Evolutionary conservation across 169 alveolate genomes (phyloP).

Genomic region (Cryptosporidium felis): DNA sequence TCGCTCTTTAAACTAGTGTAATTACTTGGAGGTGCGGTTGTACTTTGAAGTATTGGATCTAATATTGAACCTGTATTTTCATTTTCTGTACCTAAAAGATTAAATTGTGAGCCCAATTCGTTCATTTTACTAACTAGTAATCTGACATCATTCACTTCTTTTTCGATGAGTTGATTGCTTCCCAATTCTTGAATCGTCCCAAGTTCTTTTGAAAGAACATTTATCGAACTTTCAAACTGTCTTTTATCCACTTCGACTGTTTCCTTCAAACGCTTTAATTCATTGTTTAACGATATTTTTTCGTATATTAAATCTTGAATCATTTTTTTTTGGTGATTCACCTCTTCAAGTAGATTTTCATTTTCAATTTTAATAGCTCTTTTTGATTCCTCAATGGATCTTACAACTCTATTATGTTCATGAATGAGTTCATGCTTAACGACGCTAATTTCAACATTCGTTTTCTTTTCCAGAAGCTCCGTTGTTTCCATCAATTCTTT

Average conservation of each 20-base stretch:
- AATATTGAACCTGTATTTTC: too few relatives aligned
- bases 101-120: background rate
- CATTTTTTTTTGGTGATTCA: slow-evolving; percentile 24
- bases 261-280: slow-evolving; percentile 27
- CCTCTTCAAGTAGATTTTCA: slow-evolving; percentile 41
- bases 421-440: background rate
- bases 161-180: background rate
- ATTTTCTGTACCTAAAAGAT: background rate
- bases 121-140: background rate
- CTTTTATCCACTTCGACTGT: background rate
- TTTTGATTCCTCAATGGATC: slow-evolving; percentile 4
- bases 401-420: background rate
- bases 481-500: background rate
- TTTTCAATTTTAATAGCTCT: slow-evolving; percentile 12
- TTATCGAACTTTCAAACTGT: slow-evolving; percentile 20
- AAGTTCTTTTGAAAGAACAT: slow-evolving; percentile 8
- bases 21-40: slow-evolving; percentile 65
- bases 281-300: slow-evolving; percentile 20
- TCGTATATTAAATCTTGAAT: slow-evolving; percentile 55
- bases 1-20: background rate
- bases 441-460: background rate
- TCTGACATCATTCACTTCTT: background rate
- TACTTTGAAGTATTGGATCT: slow-evolving; percentile 15
- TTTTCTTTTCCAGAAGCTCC: background rate
- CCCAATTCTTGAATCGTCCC: slow-evolving; percentile 41